Percentiles rank a stretch among this genome's conserved stretches.
Conservation (phyloP, 2,329 filamentous ascomycete species). For the Akanthomyces muscarius region DNA sequence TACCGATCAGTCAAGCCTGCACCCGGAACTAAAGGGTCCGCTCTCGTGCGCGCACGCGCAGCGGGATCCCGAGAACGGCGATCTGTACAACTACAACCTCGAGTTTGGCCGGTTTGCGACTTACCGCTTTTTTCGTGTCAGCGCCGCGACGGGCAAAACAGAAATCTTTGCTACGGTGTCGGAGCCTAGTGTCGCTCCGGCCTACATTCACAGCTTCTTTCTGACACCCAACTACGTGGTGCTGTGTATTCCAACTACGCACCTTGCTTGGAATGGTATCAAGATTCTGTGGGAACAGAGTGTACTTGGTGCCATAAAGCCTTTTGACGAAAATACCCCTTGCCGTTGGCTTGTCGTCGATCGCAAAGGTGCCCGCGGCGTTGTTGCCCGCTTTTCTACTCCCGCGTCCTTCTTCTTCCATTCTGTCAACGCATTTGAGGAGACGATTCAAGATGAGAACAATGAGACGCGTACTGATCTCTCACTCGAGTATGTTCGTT, state of each 20-base stretch:
- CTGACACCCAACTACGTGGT: conserved; percentile 67
- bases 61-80: conserved; percentile 66
- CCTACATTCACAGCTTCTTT: conserved; percentile 83
- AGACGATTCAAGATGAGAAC: conserved; percentile 37
- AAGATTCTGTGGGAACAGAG: conserved; percentile 63
- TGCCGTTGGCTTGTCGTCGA: conserved; percentile 74
- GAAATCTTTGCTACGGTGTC: conserved; percentile 66
- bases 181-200: conserved; percentile 45
- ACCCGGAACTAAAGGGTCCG: conserved; percentile 64
- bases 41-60: conserved; percentile 69
- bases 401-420: conserved; percentile 76
- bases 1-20: conserved; percentile 56
- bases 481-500: conserved; percentile 62
- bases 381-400: conserved; percentile 66
- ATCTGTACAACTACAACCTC: conserved; percentile 81
- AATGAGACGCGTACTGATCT: conserved; percentile 42
- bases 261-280: conserved; percentile 54
- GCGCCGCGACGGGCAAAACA: conserved; percentile 59
- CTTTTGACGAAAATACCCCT: conserved; percentile 53
- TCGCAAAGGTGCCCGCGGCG: conserved; percentile 54
- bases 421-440: conserved; percentile 71
- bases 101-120: conserved; percentile 51
- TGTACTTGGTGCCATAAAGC: conserved; percentile 62
- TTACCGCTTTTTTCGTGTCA: conserved; percentile 68
- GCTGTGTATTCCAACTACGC: conserved; percentile 67